Evolutionary conservation across 2,329 filamentous ascomycete genomes (phyloP).

Genomic region (Fusarium verticillioides): DNA sequence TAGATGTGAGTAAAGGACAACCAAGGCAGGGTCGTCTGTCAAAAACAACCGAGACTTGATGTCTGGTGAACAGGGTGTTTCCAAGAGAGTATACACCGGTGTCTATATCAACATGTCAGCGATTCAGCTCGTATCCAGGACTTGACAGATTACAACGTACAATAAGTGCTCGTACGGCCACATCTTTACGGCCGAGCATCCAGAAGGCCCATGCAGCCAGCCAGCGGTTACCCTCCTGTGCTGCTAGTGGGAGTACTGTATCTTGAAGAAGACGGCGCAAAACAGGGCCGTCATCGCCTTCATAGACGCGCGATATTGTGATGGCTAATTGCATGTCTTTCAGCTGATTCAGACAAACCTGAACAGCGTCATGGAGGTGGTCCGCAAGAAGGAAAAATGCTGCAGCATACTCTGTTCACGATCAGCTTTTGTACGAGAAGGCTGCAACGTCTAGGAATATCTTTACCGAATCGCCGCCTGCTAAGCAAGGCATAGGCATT

Average conservation of each 20-base stretch:
- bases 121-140: background rate
- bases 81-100: slow-evolving; percentile 79
- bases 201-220: slow-evolving; percentile 95
- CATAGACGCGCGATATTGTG: slow-evolving; percentile 86
- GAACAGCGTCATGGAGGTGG: slow-evolving; percentile 84
- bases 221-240: slow-evolving; percentile 88
- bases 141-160: slow-evolving; percentile 60
- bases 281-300: slow-evolving; percentile 82
- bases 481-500: slow-evolving; percentile 96
- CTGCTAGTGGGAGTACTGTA: slow-evolving; percentile 80
- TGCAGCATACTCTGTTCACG: slow-evolving; percentile 84
- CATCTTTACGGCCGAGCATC: slow-evolving; percentile 84
- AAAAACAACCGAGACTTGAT: slow-evolving; percentile 82
- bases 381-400: slow-evolving; percentile 95
- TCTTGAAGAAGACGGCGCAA: slow-evolving; percentile 80
- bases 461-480: slow-evolving; percentile 83
- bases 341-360: slow-evolving; percentile 86
- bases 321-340: slow-evolving; percentile 91
- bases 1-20: slow-evolving; percentile 88
- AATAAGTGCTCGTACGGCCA: slow-evolving; percentile 85
- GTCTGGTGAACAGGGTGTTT: slow-evolving; percentile 74
- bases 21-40: slow-evolving; percentile 88
- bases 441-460: background rate
- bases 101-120: slow-evolving; percentile 61
- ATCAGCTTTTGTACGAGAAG: slow-evolving; percentile 33